Evolutionary conservation across 805 yeast genomes (phyloP), one percentile per base, ranked within the genome.

Genomic region (Saccharomycopsis javanensis): DNA sequence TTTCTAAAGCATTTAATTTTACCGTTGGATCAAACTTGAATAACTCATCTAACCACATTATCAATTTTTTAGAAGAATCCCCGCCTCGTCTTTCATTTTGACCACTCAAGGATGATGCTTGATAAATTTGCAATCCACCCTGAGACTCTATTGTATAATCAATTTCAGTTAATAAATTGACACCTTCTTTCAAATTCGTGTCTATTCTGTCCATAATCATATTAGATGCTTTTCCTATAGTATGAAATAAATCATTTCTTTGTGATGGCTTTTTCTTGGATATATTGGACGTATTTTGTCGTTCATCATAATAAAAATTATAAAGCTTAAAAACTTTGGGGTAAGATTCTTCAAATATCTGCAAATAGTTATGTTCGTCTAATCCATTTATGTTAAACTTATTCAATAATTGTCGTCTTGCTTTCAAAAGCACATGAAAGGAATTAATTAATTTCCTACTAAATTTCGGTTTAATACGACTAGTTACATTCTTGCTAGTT

Each of bases 51-150:
- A 88, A 69, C 91, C 95, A 88, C 57, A 82, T 79, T n/a, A 88
- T 77, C 50, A 92, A 71, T 64, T 83, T 75, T 63, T 85, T 87
- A 1, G 96, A 89, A 0, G 97, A 88, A 66, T 92, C 99, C 1
- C 97, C 96, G 0, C 99, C 98, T 61, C 98, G 69, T 51, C 77
- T 76, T 0, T 69, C 67, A 58, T 81, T 79, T 65, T 92, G 99
- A 0, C 99, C 99, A 54, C 82, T 80, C 0, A 86, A 79, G 1
- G 96, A 88, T 0, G 98, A 98, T 20, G 76, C 69, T 66, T 92
- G 99, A 67, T 92, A 92, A 10, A 80, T 79, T 53, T 81, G 77
- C 1, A 92, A 68, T 0, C 97, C 97, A 0, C 97, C 97, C 48
- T 82, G 73, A 46, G 72, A 75, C 7, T 72, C 72, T 3, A 86